Conservation (phyloP, 208 protist genomes). For the Herpetomonas tarakana region DNA sequence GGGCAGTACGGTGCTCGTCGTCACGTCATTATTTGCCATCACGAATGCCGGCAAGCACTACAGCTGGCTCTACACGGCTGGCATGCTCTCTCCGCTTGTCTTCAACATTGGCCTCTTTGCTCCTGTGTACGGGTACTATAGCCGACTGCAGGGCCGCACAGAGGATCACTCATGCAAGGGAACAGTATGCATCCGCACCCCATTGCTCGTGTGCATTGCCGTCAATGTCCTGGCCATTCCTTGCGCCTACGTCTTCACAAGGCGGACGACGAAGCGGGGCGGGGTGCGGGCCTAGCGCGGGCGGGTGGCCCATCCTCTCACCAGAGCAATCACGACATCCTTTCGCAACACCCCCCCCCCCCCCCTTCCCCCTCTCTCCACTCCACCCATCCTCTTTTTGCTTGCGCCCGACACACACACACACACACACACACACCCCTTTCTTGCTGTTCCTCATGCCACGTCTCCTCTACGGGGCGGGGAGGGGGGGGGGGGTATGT, state of each 20-base stretch:
- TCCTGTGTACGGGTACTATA: conserved; percentile 69
- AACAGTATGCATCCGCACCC: conserved; percentile 44
- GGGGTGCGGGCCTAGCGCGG: neutral
- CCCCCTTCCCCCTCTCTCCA: no score
- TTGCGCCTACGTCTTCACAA: conserved; percentile 31
- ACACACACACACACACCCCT: conserved; percentile 2
- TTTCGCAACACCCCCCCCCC: no score
- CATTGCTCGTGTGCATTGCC: conserved; percentile 44
- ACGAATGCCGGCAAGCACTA: conserved; percentile 81
- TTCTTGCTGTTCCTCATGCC: no score
- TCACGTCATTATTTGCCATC: conserved; percentile 56
- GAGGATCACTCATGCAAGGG: conserved; percentile 41
- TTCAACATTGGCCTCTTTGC: conserved; percentile 78
- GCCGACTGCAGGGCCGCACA: conserved; percentile 25
- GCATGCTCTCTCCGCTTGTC: conserved; percentile 75
- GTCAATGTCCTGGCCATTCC: conserved; percentile 52
- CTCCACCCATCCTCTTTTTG: conserved; percentile 1
- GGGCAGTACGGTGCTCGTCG: conserved; percentile 70
- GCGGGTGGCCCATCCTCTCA: no score
- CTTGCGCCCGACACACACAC: neutral
- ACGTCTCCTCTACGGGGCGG: no score
- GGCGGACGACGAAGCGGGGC: conserved; percentile 21
- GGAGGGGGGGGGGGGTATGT: no score
- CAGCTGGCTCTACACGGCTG: conserved; percentile 77
- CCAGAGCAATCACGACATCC: conserved; percentile 5